Base-by-base conservation (phyloP, 441 rosid genomes). In the Pelargonium hybrid region DNA sequence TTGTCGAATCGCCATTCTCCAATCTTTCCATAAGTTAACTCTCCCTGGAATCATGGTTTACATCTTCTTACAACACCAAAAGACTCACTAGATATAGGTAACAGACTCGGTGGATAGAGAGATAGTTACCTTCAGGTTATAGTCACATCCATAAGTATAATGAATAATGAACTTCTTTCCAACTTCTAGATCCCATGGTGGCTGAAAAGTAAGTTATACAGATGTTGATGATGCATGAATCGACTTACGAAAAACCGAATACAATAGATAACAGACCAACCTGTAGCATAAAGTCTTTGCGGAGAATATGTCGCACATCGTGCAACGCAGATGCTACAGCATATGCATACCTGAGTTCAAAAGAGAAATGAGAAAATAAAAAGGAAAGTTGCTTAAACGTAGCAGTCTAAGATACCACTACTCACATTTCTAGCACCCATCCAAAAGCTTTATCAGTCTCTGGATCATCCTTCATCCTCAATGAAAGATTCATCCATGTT, bases 351-450 rank as follows among this genome's bases (percentile, higher is more conserved):
- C 96, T 90, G 29, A 41, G 73, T 64, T 61, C 61, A 72, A 68
- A 34, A 70, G 34, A 75, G 62, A 69, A 7, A 59, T 14, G 59
- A 65, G 65, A 34, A 31, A 26, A 26, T 39, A 3, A 61, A 75
- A 69, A 61, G 15, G 29, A 67, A 45, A 37, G 11, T 18, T 23
- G 3, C 43, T 37, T 0, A 31, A 4, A 67, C 18, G 66, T 17
- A 66, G 13, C 68, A 61, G 41, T 21, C 26, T 34, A 29, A 37
- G 4, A 69, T 4, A 15, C n/a, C 10, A 69, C 20, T 65, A 74
- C 96, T 83, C 75, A 90, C 96, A 90, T 90, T 84, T 90, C 96
- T 68, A 87, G 83, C 69, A 90, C 96, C 96, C 96, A 90, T 78
- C 93, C 96, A 80, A 88, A 90, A 59, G 82, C 88, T 75, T 85